These are phyloP conservation scores for Cerioporus squamosus DNA, from an alignment of 1,284 basidiomycete species.

Conservation along the genomic window DNA sequence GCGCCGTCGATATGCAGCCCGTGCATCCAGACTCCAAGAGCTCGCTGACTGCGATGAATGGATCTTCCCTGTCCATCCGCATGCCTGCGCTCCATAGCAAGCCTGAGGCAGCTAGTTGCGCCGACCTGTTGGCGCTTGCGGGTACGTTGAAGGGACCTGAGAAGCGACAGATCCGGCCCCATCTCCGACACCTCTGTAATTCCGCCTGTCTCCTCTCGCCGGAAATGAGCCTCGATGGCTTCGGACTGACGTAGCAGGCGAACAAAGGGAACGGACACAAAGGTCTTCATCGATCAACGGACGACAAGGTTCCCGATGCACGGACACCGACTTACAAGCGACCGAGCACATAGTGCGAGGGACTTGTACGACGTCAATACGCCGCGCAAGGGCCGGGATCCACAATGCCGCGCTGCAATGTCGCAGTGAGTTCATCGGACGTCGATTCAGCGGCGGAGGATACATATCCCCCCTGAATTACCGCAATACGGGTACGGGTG, in stretches of 20 bases:
- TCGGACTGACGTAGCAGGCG: no score
- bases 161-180: neutral
- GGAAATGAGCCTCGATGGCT: neutral
- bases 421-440: neutral
- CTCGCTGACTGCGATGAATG: neutral
- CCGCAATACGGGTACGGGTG: neutral
- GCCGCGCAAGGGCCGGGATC: no score
- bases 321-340: neutral
- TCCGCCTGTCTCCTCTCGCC: neutral
- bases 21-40: neutral
- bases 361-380: neutral
- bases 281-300: no score
- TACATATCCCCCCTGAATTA: conserved; percentile 2
- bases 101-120: no score
- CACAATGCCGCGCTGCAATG: no score
- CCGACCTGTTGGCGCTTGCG: no score
- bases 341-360: neutral
- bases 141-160: neutral
- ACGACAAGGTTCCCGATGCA: no score
- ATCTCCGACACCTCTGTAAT: neutral
- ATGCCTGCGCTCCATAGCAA: neutral
- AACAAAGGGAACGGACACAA: no score
- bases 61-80: neutral
- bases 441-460: neutral
- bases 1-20: neutral